Evolutionary conservation across 371 early-diverging fungal genomes (phyloP).

Genomic region (Apophysomyces elegans): DNA sequence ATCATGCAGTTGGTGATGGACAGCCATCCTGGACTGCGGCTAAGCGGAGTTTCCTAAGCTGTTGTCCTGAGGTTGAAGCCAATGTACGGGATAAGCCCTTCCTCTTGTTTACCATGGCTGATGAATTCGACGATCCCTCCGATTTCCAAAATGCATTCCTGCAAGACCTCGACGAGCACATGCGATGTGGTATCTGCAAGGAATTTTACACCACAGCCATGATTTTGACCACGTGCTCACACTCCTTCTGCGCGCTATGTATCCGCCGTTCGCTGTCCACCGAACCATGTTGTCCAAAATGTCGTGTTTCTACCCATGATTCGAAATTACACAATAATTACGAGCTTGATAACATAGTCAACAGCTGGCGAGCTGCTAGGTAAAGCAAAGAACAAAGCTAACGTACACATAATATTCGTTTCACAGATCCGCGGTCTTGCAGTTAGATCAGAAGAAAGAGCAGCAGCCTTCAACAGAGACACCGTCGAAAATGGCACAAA

Average conservation of each 20-base stretch:
- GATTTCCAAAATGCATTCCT: constrained; percentile 29
- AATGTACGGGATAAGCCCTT: background rate
- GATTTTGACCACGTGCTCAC: constrained; percentile 56
- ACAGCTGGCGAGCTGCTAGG: constrained; percentile 21
- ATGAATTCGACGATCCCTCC: constrained; percentile 26
- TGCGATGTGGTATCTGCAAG: constrained; percentile 73
- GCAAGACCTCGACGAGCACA: constrained; percentile 57
- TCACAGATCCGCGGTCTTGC: background rate
- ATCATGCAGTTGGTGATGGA: background rate
- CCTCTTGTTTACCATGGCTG: constrained; percentile 11
- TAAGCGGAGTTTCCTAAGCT: background rate
- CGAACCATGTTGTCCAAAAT: constrained; percentile 59
- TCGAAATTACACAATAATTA: constrained; percentile 43
- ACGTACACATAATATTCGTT: background rate
- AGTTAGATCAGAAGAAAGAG: background rate
- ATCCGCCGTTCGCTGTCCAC: constrained; percentile 58
- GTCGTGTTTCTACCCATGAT: constrained; percentile 43
- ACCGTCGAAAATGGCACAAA: too few relatives aligned
- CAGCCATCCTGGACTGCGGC: background rate
- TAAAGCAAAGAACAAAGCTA: background rate
- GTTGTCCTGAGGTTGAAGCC: background rate
- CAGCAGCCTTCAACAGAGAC: too few relatives aligned
- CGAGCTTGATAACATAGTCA: constrained; percentile 42
- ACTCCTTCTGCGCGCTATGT: constrained; percentile 73
- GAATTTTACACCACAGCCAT: constrained; percentile 63